phyloP scores from a whole-genome alignment of 2,329 filamentous ascomycete species.

The Lachnellula arida region DNA sequence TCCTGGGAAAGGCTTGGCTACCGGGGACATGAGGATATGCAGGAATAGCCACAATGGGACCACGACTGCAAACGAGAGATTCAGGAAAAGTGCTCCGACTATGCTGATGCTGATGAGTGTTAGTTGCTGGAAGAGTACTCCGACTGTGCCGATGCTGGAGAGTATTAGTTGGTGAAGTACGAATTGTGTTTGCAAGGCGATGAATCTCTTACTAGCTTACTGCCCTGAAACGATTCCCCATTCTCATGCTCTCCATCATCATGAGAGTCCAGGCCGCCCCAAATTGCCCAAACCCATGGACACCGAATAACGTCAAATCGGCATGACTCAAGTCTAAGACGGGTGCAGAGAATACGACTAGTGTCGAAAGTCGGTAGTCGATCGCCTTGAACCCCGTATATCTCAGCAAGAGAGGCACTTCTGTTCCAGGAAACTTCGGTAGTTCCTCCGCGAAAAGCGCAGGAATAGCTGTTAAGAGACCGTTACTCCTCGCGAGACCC shows the following conservation, averaged over 20 bases:
- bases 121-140: neutral
- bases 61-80: constrained; percentile 40
- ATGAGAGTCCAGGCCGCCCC: constrained; percentile 30
- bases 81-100: constrained; percentile 39
- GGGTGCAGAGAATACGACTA: constrained; percentile 27
- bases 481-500: constrained; percentile 17
- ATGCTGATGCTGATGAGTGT: constrained; percentile 29
- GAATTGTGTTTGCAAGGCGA: constrained; percentile 25
- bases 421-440: constrained; percentile 17
- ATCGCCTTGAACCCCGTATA: constrained; percentile 22
- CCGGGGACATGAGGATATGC: constrained; percentile 40
- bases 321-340: constrained; percentile 13
- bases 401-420: constrained; percentile 12
- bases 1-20: constrained; percentile 29
- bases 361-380: constrained; percentile 19
- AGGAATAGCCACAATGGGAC: constrained; percentile 39
- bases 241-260: constrained; percentile 40
- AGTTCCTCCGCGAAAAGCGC: constrained; percentile 7
- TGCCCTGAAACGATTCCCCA: constrained; percentile 33
- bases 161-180: constrained; percentile 38
- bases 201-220: neutral
- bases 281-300: constrained; percentile 26
- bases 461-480: constrained; percentile 16
- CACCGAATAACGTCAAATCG: constrained; percentile 18
- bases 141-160: neutral